phyloP scores from a whole-genome alignment of 2,329 filamentous ascomycete species.

The Microdochium paspali region DNA sequence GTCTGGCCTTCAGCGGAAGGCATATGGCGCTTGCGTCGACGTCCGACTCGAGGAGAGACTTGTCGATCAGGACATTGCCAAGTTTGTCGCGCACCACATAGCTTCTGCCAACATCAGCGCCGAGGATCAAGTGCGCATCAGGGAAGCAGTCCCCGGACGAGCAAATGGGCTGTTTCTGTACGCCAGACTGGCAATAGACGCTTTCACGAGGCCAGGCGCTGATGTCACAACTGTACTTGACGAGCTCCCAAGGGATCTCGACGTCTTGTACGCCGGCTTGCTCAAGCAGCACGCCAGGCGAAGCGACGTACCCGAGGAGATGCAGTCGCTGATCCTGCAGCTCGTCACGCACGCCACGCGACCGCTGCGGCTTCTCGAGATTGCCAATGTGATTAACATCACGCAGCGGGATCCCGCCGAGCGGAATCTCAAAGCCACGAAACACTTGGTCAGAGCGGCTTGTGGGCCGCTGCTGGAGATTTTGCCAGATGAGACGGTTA shows the following conservation, averaged over 20 bases:
- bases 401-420: background rate
- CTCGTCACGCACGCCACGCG: constrained; percentile 30
- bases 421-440: constrained; percentile 17
- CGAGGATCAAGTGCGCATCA: constrained; percentile 11
- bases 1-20: constrained; percentile 13
- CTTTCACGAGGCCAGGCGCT: constrained; percentile 17
- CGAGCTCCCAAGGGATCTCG: constrained; percentile 23
- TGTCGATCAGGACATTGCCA: constrained; percentile 29
- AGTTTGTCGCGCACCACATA: constrained; percentile 17
- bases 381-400: constrained; percentile 8
- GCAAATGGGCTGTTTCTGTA: constrained; percentile 35
- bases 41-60: constrained; percentile 25
- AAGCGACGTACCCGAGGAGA: constrained; percentile 15
- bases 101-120: background rate
- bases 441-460: constrained; percentile 24
- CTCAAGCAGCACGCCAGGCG: constrained; percentile 24
- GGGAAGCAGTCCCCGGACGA: constrained; percentile 20
- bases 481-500: constrained; percentile 30
- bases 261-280: constrained; percentile 30
- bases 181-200: constrained; percentile 31
- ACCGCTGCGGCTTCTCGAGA: constrained; percentile 30
- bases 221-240: constrained; percentile 15
- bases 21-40: constrained; percentile 9
- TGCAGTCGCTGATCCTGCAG: constrained; percentile 24
- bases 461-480: constrained; percentile 35